phyloP scores from a whole-genome alignment of 306 rosid genomes.

The Glycine latifolia region DNA sequence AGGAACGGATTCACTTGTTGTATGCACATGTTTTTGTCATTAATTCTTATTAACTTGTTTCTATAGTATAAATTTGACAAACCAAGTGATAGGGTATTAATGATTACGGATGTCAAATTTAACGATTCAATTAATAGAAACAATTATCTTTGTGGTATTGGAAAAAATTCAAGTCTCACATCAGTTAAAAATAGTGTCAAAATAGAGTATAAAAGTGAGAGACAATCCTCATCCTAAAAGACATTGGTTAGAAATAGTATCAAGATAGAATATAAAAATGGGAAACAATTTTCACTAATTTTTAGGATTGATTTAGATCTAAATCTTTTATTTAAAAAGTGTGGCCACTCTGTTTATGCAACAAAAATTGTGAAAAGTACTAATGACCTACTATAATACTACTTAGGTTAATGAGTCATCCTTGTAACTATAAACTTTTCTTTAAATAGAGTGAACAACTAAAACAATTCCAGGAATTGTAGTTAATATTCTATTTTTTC shows the following conservation, averaged over 20 bases:
- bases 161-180: no score
- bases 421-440: neutral
- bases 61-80: neutral
- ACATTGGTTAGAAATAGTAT: no score
- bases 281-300: no score
- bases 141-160: no score
- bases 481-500: neutral
- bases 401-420: neutral
- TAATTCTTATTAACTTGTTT: neutral
- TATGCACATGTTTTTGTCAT: neutral
- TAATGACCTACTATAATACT: neutral
- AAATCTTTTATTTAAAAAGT: constrained; percentile 32
- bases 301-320: no score
- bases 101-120: neutral
- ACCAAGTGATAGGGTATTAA: neutral
- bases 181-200: no score
- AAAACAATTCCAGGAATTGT: neutral
- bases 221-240: no score
- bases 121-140: no score
- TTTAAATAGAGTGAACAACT: neutral
- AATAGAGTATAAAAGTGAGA: no score
- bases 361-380: neutral
- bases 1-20: neutral
- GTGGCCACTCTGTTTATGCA: neutral
- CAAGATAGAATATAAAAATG: no score